These are phyloP conservation scores for Ogataea chonburiensis DNA, from an alignment of 805 yeast species.

Conservation along the genomic window DNA sequence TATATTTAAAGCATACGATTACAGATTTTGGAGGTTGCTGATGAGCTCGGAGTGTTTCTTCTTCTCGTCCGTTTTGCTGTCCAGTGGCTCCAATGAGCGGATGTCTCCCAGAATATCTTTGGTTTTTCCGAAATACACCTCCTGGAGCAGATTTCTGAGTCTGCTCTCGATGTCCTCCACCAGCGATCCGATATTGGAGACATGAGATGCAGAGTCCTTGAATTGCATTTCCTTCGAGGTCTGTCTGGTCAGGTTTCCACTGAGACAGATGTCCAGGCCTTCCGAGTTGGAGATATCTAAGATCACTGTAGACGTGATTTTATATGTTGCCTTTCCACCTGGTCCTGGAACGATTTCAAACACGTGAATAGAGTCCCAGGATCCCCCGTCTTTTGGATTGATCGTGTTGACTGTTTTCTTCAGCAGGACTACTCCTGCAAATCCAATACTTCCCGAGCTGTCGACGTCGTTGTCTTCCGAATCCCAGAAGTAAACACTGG, in stretches of 20 bases:
- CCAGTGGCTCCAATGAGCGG: slow-evolving; percentile 43
- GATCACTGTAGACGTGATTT: slow-evolving; percentile 84
- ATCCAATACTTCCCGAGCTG: slow-evolving; percentile 51
- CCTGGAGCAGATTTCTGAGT: slow-evolving; percentile 83
- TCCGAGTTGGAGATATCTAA: slow-evolving; percentile 53
- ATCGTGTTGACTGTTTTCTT: slow-evolving; percentile 59
- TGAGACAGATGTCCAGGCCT: slow-evolving; percentile 44
- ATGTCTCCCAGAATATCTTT: slow-evolving; percentile 79
- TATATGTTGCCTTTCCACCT: slow-evolving; percentile 50
- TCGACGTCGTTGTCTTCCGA: slow-evolving; percentile 54
- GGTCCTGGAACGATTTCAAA: slow-evolving; percentile 61
- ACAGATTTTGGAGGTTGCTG: slow-evolving; percentile 35
- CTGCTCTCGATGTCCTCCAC: slow-evolving; percentile 88
- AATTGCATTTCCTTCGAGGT: slow-evolving; percentile 52
- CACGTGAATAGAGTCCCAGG: slow-evolving; percentile 95
- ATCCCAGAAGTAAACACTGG: slow-evolving; percentile 92
- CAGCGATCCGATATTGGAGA: slow-evolving; percentile 79
- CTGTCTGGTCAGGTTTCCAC: slow-evolving; percentile 89
- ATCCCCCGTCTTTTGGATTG: slow-evolving; percentile 43
- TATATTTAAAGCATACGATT: slow-evolving; percentile 4
- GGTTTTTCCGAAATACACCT: slow-evolving; percentile 93
- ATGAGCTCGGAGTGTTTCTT: slow-evolving; percentile 42
- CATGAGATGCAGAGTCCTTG: slow-evolving; percentile 61
- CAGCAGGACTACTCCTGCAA: slow-evolving; percentile 89
- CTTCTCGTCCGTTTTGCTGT: slow-evolving; percentile 38